Evolutionary conservation across 371 early-diverging fungal genomes (phyloP).

Genomic region (Mucor plumbeus): DNA sequence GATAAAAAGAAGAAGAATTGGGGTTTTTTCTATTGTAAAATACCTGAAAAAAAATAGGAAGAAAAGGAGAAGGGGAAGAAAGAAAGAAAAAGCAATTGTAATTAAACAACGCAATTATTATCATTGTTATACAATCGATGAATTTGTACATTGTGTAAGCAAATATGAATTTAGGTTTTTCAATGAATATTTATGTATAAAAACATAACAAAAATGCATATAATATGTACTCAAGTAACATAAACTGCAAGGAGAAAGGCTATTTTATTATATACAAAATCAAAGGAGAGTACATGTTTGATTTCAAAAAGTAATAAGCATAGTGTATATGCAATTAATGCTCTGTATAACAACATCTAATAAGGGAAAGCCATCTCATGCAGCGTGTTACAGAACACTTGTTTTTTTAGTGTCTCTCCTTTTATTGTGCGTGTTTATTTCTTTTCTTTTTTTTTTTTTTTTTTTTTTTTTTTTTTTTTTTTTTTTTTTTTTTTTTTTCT

Average conservation of each 20-base stretch:
- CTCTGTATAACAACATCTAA: slow-evolving; percentile 10
- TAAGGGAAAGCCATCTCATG: slow-evolving; percentile 27
- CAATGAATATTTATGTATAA: no score
- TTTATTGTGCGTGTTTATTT: slow-evolving; percentile 11
- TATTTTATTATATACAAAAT: no score
- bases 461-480: slow-evolving; percentile 13
- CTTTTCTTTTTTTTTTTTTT: neutral
- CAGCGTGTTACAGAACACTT: slow-evolving; percentile 24
- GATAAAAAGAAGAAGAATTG: neutral
- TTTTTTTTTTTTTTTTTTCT: slow-evolving; percentile 7
- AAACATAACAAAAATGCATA: no score
- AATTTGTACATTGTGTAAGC: no score
- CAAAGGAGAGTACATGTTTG: neutral
- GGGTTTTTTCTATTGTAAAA: no score
- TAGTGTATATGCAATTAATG: neutral
- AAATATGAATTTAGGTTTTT: no score
- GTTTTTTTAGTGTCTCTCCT: slow-evolving; percentile 1
- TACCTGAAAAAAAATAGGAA: no score
- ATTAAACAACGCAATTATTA: no score
- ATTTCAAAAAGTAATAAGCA: neutral
- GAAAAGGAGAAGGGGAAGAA: no score
- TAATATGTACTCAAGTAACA: no score
- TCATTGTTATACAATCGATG: no score
- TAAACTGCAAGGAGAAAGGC: neutral
- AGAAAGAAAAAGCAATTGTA: neutral